Conservation (phyloP, 148 eudicot species). For the Rhododendron vialii region DNA sequence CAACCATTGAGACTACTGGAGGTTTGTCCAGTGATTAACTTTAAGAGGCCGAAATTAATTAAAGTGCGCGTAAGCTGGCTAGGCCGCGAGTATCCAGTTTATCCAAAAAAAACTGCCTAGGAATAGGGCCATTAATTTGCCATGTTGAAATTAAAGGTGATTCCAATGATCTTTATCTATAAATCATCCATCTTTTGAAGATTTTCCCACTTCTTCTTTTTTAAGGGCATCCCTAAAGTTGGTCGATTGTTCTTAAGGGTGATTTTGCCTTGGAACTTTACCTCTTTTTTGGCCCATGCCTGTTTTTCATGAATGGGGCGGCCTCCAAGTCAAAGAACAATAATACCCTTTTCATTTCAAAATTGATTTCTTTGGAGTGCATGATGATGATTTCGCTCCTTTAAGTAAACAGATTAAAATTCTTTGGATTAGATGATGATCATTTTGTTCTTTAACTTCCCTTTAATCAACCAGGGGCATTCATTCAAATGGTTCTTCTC, state of each 20-base stretch:
- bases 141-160: constrained; percentile 6
- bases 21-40: not conserved
- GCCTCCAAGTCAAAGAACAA: constrained; percentile 13
- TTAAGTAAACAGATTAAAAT: not conserved
- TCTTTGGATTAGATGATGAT: not conserved
- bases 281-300: constrained; percentile 10
- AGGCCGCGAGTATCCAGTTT: not conserved
- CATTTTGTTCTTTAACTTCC: not conserved
- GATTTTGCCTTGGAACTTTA: not conserved
- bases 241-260: not conserved
- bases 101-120: not conserved
- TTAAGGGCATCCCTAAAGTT: not conserved
- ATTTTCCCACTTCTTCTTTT: not conserved
- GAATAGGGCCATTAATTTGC: not conserved
- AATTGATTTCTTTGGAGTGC: not conserved
- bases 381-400: not conserved
- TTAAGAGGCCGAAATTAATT: too few relatives aligned
- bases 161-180: constrained; percentile 9
- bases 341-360: constrained; percentile 9
- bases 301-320: not conserved
- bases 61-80: too few relatives aligned
- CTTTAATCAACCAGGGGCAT: not conserved
- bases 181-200: constrained; percentile 17
- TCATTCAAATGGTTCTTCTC: not conserved
- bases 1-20: not conserved